A percentile compares a stretch with the other conserved stretches of the same genome.
Evolutionary conservation across 352 stramenopile genomes (phyloP).

Genomic region (Pythium brassicae): DNA sequence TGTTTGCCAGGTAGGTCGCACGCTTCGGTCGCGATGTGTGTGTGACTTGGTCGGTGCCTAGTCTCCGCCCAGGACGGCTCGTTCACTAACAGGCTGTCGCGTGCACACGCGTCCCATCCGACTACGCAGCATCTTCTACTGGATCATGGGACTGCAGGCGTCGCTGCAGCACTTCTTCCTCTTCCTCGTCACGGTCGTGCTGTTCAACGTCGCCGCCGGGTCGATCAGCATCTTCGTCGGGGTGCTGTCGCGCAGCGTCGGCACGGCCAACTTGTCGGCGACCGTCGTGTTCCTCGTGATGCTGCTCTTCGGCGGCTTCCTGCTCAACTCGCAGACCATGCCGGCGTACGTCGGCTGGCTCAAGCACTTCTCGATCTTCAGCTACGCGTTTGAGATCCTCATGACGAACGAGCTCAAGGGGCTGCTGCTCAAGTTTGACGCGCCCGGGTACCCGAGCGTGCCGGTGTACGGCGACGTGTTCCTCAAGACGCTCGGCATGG

Average conservation of each 20-base stretch:
- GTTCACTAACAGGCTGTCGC: neutral
- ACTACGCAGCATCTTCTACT: slow-evolving; percentile 73
- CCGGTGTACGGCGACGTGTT: slow-evolving; percentile 83
- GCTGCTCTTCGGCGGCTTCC: slow-evolving; percentile 84
- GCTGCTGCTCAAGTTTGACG: slow-evolving; percentile 72
- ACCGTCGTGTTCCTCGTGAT: slow-evolving; percentile 78
- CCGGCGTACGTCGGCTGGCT: slow-evolving; percentile 56
- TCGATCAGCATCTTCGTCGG: slow-evolving; percentile 73
- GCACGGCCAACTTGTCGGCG: slow-evolving; percentile 64
- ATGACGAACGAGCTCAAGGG: slow-evolving; percentile 83
- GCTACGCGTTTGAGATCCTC: slow-evolving; percentile 84
- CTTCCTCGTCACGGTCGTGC: slow-evolving; percentile 66
- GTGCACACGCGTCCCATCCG: neutral
- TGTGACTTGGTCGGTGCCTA: slow-evolving; percentile 1
- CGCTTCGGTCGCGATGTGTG: too few relatives aligned
- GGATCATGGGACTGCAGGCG: slow-evolving; percentile 78
- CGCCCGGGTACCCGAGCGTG: slow-evolving; percentile 65
- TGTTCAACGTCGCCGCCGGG: slow-evolving; percentile 78
- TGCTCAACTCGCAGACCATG: slow-evolving; percentile 85
- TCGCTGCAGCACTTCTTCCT: slow-evolving; percentile 50
- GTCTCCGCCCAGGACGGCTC: neutral
- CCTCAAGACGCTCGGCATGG: slow-evolving; percentile 78
- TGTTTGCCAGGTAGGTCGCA: slow-evolving; percentile 49
- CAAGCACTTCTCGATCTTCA: slow-evolving; percentile 83
- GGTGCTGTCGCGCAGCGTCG: slow-evolving; percentile 55